Evolutionary conservation across 108 stramenopile genomes (phyloP).

Genomic region (Nitzschia sp.): DNA sequence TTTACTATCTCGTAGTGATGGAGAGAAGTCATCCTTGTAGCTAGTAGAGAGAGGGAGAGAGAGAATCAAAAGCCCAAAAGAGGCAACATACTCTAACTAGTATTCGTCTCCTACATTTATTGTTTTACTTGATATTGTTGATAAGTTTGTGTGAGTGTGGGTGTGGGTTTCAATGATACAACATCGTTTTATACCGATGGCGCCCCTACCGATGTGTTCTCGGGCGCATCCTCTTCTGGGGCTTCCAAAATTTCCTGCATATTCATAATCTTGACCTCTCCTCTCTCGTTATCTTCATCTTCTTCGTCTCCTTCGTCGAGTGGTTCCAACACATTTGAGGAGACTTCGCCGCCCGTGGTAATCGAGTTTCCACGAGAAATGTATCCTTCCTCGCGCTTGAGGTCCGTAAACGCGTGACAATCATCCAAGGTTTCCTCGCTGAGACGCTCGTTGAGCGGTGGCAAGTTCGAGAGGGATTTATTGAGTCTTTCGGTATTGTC

Average conservation of each 20-base stretch:
- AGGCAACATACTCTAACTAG: too few species aligned
- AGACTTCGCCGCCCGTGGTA: conserved; percentile 39
- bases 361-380: conserved; percentile 33
- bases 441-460: conserved; percentile 63
- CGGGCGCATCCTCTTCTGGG: conserved; percentile 23
- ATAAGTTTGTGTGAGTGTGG: too few species aligned
- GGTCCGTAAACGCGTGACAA: conserved; percentile 65
- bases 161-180: too few species aligned
- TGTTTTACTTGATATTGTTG: too few species aligned
- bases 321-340: conserved; percentile 35
- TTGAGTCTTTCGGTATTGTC: conserved; percentile 30
- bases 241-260: conserved; percentile 41
- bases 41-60: too few species aligned
- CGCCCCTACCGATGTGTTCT: background rate
- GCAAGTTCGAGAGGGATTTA: conserved; percentile 36
- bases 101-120: too few species aligned
- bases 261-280: conserved; percentile 33
- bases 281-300: conserved; percentile 19
- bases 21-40: too few species aligned
- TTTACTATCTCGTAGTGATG: too few species aligned
- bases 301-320: conserved; percentile 50
- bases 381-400: conserved; percentile 20
- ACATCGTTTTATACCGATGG: conserved; percentile 3
- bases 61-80: too few species aligned
- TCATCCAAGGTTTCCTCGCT: conserved; percentile 76